Evolutionary conservation across 768 basidiomycete genomes (phyloP).

Genomic region (Mycena chlorophos): DNA sequence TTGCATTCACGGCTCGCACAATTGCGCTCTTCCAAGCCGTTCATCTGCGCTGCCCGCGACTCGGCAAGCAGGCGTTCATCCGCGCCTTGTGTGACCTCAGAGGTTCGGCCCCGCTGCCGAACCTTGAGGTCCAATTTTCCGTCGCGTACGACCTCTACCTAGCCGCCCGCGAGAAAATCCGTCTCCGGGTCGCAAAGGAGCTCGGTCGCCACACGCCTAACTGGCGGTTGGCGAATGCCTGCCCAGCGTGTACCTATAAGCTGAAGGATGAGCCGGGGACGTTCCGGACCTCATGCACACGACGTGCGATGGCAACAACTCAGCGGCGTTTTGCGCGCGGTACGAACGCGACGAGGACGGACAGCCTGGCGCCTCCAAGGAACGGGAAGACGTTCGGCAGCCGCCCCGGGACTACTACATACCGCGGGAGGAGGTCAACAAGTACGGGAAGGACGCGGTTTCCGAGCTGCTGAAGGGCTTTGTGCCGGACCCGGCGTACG

Average conservation of each 20-base stretch:
- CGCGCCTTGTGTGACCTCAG: slow-evolving; percentile 24
- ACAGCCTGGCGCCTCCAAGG: slow-evolving; percentile 27
- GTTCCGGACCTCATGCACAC: slow-evolving; percentile 26
- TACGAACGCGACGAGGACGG: slow-evolving; percentile 11
- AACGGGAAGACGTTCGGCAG: slow-evolving; percentile 28
- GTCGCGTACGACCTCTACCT: slow-evolving; percentile 39
- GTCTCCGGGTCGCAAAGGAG: slow-evolving; percentile 18
- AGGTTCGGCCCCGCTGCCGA: neutral
- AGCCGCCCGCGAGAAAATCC: slow-evolving; percentile 20
- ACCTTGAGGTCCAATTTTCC: slow-evolving; percentile 22
- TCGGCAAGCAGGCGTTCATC: no score
- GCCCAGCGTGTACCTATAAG: slow-evolving; percentile 39
- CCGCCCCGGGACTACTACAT: slow-evolving; percentile 6
- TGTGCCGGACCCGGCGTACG: neutral
- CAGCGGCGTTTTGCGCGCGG: slow-evolving; percentile 28
- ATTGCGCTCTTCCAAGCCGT: slow-evolving; percentile 8
- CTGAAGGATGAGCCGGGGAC: slow-evolving; percentile 30
- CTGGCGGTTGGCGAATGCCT: slow-evolving; percentile 35
- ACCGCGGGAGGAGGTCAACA: neutral
- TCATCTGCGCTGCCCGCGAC: slow-evolving; percentile 15
- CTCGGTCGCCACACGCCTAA: slow-evolving; percentile 31
- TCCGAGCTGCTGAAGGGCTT: slow-evolving; percentile 1
- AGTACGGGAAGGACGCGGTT: slow-evolving; percentile 2
- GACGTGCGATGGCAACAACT: slow-evolving; percentile 36
- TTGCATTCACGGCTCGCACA: slow-evolving; percentile 10